Evolutionary conservation across 305 asterid species (phyloP).

Genomic region (Euphrasia arctica): DNA sequence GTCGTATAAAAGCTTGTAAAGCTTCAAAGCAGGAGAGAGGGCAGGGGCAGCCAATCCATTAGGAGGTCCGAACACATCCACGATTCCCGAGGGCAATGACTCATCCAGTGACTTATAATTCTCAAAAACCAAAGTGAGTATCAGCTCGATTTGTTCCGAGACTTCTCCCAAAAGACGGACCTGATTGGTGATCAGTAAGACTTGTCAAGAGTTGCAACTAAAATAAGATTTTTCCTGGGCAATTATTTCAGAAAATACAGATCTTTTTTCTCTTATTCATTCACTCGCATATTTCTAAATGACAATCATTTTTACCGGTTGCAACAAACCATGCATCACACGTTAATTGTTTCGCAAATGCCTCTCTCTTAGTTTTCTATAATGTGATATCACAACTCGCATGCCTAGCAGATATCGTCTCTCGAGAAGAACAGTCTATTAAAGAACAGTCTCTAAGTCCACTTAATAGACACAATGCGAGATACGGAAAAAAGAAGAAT

Average conservation of each 20-base stretch:
- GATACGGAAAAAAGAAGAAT: not conserved
- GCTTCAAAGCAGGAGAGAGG: slow-evolving; percentile 73
- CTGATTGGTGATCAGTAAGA: slow-evolving; percentile 35
- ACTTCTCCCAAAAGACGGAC: slow-evolving; percentile 88
- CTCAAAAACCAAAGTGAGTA: slow-evolving; percentile 67
- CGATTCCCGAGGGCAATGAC: slow-evolving; percentile 61
- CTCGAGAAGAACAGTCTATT: not conserved
- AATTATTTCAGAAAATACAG: no score
- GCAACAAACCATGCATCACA: no score
- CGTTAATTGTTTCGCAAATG: no score
- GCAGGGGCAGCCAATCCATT: slow-evolving; percentile 85
- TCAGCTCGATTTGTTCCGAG: slow-evolving; percentile 77
- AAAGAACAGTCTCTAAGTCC: not conserved
- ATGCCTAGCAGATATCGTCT: not conserved
- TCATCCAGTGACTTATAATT: slow-evolving; percentile 92
- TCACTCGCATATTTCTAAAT: no score
- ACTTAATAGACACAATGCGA: not conserved
- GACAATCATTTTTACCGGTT: no score
- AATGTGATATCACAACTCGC: not conserved
- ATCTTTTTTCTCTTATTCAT: no score
- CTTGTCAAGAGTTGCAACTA: slow-evolving; percentile 23
- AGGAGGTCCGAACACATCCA: slow-evolving; percentile 66
- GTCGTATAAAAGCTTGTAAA: slow-evolving; percentile 73
- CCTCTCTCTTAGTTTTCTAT: no score
- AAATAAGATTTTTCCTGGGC: not conserved